phyloP scores from a whole-genome alignment of 1,284 basidiomycete genomes.

The Heliocybe sulcata region DNA sequence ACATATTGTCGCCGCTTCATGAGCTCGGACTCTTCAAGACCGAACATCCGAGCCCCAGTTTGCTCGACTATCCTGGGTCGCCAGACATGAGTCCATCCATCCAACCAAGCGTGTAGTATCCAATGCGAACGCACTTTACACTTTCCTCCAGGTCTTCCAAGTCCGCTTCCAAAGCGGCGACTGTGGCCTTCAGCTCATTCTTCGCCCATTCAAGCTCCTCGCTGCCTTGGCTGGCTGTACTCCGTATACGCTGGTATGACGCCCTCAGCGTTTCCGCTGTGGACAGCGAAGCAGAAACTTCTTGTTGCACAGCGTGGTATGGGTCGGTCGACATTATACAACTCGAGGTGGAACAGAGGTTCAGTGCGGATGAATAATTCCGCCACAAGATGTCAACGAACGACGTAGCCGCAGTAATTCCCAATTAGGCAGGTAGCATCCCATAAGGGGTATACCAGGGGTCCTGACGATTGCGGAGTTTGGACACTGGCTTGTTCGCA shows the following conservation, averaged over 20 bases:
- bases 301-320: conserved; percentile 74
- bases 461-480: no score
- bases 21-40: conserved; percentile 71
- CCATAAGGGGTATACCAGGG: no score
- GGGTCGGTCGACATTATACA: conserved; percentile 65
- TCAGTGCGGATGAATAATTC: no score
- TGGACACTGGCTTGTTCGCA: no score
- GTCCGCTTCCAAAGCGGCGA: conserved; percentile 75
- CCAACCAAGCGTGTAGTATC: neutral
- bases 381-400: no score
- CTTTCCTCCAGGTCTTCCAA: conserved; percentile 85
- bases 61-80: conserved; percentile 66
- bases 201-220: conserved; percentile 70
- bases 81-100: neutral
- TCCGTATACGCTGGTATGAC: conserved; percentile 73
- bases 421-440: no score
- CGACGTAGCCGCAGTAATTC: no score
- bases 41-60: conserved; percentile 77
- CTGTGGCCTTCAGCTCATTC: conserved; percentile 72
- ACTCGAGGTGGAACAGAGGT: no score
- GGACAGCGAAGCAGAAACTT: conserved; percentile 67
- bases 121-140: conserved; percentile 49
- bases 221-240: conserved; percentile 56
- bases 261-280: conserved; percentile 61
- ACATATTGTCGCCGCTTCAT: conserved; percentile 69